These are phyloP conservation scores for Penicillium herquei DNA, from an alignment of 495 filamentous ascomycete species.

Conservation along the genomic window DNA sequence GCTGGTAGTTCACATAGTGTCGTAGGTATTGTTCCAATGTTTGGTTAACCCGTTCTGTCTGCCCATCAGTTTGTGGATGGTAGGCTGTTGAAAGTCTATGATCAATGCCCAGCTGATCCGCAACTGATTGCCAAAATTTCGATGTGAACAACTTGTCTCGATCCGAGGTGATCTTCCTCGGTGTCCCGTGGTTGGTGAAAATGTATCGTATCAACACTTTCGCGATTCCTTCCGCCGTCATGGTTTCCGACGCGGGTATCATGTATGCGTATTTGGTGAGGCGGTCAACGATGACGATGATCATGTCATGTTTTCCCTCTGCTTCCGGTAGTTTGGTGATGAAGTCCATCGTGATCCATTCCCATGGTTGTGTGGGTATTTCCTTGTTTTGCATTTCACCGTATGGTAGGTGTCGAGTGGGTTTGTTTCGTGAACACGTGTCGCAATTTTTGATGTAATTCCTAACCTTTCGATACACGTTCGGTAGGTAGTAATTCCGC, in stretches of 20 bases:
- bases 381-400: slow-evolving; percentile 11
- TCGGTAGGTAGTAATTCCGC: slow-evolving; percentile 7
- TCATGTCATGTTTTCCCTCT: slow-evolving; percentile 3
- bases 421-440: slow-evolving; percentile 4
- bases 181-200: background rate
- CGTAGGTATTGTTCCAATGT: slow-evolving; percentile 24
- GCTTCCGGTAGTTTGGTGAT: slow-evolving; percentile 11
- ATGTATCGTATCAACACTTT: too few species aligned
- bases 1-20: slow-evolving; percentile 22
- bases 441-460: slow-evolving; percentile 12
- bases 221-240: too few species aligned
- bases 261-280: too few species aligned
- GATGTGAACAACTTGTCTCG: background rate
- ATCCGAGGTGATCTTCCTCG: background rate
- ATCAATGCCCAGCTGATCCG: background rate
- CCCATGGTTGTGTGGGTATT: slow-evolving; percentile 6
- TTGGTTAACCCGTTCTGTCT: slow-evolving; percentile 26
- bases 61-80: slow-evolving; percentile 28
- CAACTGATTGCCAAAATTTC: background rate
- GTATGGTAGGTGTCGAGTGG: slow-evolving; percentile 2
- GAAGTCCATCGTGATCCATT: slow-evolving; percentile 23
- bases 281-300: background rate
- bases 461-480: background rate
- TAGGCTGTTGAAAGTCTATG: slow-evolving; percentile 20
- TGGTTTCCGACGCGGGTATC: too few species aligned